Evolutionary conservation across 371 early-diverging fungal species (phyloP).

Genomic region (Haplosporangium sp.): DNA sequence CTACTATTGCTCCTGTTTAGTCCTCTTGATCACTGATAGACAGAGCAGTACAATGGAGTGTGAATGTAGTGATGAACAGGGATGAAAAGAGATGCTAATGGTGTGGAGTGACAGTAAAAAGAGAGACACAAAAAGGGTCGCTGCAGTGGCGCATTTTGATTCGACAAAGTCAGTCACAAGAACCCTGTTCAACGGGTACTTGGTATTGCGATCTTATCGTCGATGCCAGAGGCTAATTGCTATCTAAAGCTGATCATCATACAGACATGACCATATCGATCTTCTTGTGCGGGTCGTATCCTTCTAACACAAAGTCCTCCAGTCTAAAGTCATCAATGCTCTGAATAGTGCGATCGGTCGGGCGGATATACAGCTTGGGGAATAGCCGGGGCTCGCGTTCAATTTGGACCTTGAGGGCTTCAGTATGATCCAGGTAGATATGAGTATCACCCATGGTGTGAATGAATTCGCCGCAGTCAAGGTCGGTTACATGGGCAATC

Average conservation of each 20-base stretch:
- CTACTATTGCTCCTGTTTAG: not conserved
- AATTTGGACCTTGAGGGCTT: constrained; percentile 88
- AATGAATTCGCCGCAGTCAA: constrained; percentile 92
- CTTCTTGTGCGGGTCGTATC: constrained; percentile 91
- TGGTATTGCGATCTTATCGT: constrained; percentile 5
- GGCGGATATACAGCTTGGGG: constrained; percentile 82
- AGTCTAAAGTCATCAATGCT: constrained; percentile 88
- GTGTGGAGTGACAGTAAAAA: not conserved
- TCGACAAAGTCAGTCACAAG: not conserved
- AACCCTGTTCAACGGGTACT: too few relatives aligned
- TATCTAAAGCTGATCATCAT: not conserved
- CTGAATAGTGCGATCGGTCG: constrained; percentile 59
- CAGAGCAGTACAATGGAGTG: not conserved
- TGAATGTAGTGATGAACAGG: not conserved
- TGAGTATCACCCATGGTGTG: constrained; percentile 99
- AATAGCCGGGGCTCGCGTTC: constrained; percentile 87
- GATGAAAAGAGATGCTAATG: not conserved
- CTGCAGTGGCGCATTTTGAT: constrained; percentile 37
- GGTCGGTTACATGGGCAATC: constrained; percentile 92
- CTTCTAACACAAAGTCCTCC: constrained; percentile 89
- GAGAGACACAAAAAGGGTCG: not conserved
- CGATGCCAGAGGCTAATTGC: not conserved
- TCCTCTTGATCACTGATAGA: not conserved
- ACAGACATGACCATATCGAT: constrained; percentile 98
- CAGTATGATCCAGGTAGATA: constrained; percentile 95